Conservation (phyloP, 2,329 filamentous ascomycete genomes). For the Trichoderma endophyticum region DNA sequence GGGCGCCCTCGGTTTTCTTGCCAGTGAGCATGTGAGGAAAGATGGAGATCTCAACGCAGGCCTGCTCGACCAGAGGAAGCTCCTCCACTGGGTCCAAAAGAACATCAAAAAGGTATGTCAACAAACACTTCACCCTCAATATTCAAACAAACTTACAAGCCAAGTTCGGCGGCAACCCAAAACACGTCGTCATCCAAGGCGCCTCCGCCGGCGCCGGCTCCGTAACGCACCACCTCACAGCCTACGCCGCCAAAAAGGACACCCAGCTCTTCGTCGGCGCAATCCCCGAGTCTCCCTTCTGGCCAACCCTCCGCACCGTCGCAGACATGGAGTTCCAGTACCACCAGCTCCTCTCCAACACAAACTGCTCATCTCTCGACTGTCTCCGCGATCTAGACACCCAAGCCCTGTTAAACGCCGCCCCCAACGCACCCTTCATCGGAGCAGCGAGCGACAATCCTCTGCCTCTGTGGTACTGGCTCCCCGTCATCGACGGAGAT, state of each 20-base stretch:
- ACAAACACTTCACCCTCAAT: not conserved
- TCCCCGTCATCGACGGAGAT: slow-evolving; percentile 48
- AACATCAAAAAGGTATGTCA: slow-evolving; percentile 51
- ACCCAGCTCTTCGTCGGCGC: slow-evolving; percentile 46
- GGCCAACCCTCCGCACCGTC: slow-evolving; percentile 45
- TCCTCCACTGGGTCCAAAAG: slow-evolving; percentile 59
- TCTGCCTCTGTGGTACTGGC: slow-evolving; percentile 45
- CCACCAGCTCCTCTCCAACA: slow-evolving; percentile 34
- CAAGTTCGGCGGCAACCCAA: slow-evolving; percentile 56
- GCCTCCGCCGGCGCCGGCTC: slow-evolving; percentile 60
- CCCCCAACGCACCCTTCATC: slow-evolving; percentile 38
- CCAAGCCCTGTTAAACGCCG: slow-evolving; percentile 43
- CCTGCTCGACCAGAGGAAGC: slow-evolving; percentile 59
- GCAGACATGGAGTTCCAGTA: slow-evolving; percentile 49
- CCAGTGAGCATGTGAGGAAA: slow-evolving; percentile 51
- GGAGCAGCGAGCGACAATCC: slow-evolving; percentile 33
- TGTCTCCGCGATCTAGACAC: slow-evolving; percentile 24
- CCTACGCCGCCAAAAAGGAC: slow-evolving; percentile 42
- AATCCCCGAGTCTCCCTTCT: slow-evolving; percentile 48
- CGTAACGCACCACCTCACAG: slow-evolving; percentile 51
- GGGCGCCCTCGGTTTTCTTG: slow-evolving; percentile 60
- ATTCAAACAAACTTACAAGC: not conserved
- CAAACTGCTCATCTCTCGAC: slow-evolving; percentile 34
- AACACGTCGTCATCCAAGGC: slow-evolving; percentile 59
- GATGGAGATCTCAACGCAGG: slow-evolving; percentile 61